phyloP scores from a whole-genome alignment of 371 early-diverging fungal genomes.

The Actinomucor elegans region DNA sequence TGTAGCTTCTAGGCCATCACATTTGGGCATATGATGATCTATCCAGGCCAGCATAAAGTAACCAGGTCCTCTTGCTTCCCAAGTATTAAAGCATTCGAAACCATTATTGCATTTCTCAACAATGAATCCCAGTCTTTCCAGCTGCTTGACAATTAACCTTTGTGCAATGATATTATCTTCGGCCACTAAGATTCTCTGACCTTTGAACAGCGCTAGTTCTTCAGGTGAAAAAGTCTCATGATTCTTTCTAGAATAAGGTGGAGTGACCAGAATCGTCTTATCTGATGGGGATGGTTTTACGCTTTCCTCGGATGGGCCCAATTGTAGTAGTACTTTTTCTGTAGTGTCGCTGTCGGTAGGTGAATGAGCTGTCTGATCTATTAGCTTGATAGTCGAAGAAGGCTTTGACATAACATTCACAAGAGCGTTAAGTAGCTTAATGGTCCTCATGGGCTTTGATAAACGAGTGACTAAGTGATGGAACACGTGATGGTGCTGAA shows the following conservation, averaged over 20 bases:
- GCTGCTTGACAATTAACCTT: conserved; percentile 41
- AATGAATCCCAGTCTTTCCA: conserved; percentile 33
- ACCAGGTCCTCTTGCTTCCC: conserved; percentile 35
- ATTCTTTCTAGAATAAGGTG: conserved; percentile 14
- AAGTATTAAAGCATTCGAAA: conserved; percentile 40
- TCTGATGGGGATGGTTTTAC: neutral
- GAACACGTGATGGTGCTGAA: conserved; percentile 15
- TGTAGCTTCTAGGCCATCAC: conserved; percentile 48
- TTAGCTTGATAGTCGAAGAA: too few species aligned
- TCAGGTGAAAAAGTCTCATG: conserved; percentile 35
- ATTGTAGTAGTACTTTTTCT: neutral
- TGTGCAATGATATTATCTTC: conserved; percentile 49
- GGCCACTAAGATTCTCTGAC: conserved; percentile 39
- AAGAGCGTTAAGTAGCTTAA: conserved; percentile 43
- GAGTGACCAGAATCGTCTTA: neutral
- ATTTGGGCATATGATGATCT: conserved; percentile 53
- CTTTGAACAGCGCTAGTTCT: conserved; percentile 42
- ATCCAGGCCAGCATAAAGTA: conserved; percentile 44
- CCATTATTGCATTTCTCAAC: conserved; percentile 48
- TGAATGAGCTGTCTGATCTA: neutral
- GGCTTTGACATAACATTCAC: conserved; percentile 3
- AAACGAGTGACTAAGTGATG: conserved; percentile 42
- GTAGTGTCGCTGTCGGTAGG: neutral
- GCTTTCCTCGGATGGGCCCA: neutral
- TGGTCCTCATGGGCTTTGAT: conserved; percentile 54